phyloP scores from a whole-genome alignment of 2,329 filamentous ascomycete genomes.

The Botrytis aclada region DNA sequence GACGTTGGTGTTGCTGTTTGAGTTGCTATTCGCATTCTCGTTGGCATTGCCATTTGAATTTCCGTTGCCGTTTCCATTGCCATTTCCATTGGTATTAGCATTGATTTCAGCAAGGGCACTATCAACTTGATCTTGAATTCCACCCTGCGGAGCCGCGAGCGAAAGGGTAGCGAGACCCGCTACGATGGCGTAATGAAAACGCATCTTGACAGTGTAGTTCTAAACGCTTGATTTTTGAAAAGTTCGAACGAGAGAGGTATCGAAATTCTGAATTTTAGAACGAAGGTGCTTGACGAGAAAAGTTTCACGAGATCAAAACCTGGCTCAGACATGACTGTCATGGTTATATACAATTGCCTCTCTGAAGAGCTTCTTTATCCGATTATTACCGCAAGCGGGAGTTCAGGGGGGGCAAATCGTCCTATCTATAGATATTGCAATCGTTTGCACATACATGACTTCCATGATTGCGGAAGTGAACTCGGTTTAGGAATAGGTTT shows the following conservation, averaged over 20 bases:
- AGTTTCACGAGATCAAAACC: constrained; percentile 9
- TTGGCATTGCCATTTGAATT: not conserved
- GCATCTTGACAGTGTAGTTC: constrained; percentile 2
- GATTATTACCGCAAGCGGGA: constrained; percentile 5
- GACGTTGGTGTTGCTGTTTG: not conserved
- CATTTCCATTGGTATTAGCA: not conserved
- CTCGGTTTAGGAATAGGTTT: not conserved
- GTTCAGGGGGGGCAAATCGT: not conserved
- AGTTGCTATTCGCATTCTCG: not conserved
- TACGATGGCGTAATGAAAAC: constrained; percentile 9
- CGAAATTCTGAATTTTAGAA: not conserved
- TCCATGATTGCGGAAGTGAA: not conserved
- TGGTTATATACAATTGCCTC: constrained; percentile 17
- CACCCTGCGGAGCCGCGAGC: not conserved
- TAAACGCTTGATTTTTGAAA: not conserved
- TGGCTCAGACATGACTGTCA: not conserved
- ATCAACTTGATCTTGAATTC: not conserved
- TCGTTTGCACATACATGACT: not conserved
- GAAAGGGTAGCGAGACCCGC: constrained; percentile 9
- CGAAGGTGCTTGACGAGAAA: constrained; percentile 3
- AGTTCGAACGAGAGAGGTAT: constrained; percentile 4
- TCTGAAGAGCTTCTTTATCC: not conserved
- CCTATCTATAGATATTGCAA: not conserved
- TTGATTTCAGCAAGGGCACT: constrained; percentile 1
- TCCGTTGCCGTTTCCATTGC: not conserved